phyloP scores from a whole-genome alignment of 805 yeast species.

The Cephaloascus albidus region DNA sequence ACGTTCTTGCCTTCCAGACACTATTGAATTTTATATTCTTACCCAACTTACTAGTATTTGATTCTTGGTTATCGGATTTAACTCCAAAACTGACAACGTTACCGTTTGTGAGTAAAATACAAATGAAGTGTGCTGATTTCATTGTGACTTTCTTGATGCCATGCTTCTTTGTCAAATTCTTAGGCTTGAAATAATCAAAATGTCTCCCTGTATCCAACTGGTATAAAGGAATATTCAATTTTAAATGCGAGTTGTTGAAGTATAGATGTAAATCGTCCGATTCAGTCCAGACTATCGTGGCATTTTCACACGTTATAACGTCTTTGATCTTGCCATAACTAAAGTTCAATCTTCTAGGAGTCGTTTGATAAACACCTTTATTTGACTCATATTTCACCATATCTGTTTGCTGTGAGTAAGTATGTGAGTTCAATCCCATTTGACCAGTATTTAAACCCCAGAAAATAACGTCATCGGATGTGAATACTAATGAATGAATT shows the following conservation, averaged over 20 bases:
- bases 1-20: constrained; percentile 57
- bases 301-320: constrained; percentile 56
- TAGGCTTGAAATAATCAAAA: constrained; percentile 48
- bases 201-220: constrained; percentile 18
- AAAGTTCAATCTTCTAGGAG: constrained; percentile 31
- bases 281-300: constrained; percentile 55
- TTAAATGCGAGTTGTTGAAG: constrained; percentile 46
- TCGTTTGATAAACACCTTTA: constrained; percentile 26
- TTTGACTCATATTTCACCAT: constrained; percentile 15
- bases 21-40: constrained; percentile 34
- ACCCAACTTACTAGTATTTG: constrained; percentile 18
- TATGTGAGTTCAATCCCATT: constrained; percentile 43
- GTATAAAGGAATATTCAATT: constrained; percentile 18
- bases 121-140: constrained; percentile 31
- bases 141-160: constrained; percentile 20
- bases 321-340: constrained; percentile 39
- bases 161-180: constrained; percentile 31
- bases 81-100: constrained; percentile 33
- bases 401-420: constrained; percentile 1
- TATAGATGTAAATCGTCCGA: constrained; percentile 57
- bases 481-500: constrained; percentile 57
- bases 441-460: constrained; percentile 87
- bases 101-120: constrained; percentile 51
- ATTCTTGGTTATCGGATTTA: constrained; percentile 10
- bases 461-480: constrained; percentile 35